Evolutionary conservation across 2,329 filamentous ascomycete genomes (phyloP).

Genomic region (Monosporascus sp.): DNA sequence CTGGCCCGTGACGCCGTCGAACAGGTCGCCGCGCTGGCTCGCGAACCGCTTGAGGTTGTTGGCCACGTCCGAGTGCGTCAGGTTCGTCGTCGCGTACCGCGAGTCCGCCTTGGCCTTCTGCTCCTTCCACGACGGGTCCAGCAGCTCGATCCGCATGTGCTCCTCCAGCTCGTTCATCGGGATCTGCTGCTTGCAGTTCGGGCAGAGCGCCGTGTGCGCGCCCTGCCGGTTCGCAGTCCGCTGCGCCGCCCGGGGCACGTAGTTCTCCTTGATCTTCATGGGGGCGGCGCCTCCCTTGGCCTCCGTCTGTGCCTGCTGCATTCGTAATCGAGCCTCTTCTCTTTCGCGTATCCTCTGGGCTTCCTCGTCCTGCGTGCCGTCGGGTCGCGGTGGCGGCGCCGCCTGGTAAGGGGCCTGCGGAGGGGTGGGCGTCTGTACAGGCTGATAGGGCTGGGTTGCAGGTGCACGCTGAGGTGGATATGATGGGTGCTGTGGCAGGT

Average conservation of each 20-base stretch:
- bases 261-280: constrained; percentile 91
- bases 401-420: constrained; percentile 26
- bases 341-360: constrained; percentile 58
- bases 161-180: constrained; percentile 82
- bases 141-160: constrained; percentile 90
- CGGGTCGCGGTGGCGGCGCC: constrained; percentile 25
- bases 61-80: constrained; percentile 80
- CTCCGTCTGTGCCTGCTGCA: constrained; percentile 74
- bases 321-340: constrained; percentile 53
- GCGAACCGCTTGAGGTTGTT: constrained; percentile 94
- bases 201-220: constrained; percentile 69
- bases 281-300: constrained; percentile 61
- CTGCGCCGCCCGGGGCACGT: constrained; percentile 77
- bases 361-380: constrained; percentile 54
- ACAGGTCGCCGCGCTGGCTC: constrained; percentile 81
- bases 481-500: constrained; percentile 39
- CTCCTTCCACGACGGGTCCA: constrained; percentile 94
- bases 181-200: constrained; percentile 88
- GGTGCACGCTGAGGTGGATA: constrained; percentile 30
- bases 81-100: constrained; percentile 77
- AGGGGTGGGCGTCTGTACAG: constrained; percentile 33
- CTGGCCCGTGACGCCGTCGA: constrained; percentile 67
- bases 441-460: constrained; percentile 25
- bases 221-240: constrained; percentile 61
- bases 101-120: constrained; percentile 86